Percentiles rank a stretch among this genome's conserved stretches.
These are phyloP conservation scores for Coemansia sp. DNA, from an alignment of 192 early-diverging fungal genomes.

Conservation along the genomic window DNA sequence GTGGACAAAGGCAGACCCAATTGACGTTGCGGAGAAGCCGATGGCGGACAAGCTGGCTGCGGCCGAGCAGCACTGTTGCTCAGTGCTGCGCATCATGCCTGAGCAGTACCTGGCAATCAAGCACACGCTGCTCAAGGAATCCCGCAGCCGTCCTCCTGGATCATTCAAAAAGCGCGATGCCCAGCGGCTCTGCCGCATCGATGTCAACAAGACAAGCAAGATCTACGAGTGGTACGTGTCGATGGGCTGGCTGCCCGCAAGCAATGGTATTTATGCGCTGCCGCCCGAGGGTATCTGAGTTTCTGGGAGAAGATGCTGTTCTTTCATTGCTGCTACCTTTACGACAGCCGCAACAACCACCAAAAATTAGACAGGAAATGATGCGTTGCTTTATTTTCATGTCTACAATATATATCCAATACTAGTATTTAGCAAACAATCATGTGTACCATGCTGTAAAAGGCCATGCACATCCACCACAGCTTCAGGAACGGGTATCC, in stretches of 20 bases:
- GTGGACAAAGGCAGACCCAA: slow-evolving; percentile 55
- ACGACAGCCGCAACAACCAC: not conserved
- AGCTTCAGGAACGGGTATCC: too few species aligned
- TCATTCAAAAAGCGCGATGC: slow-evolving; percentile 88
- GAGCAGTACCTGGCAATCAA: slow-evolving; percentile 85
- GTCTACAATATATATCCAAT: too few species aligned
- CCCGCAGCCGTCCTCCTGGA: slow-evolving; percentile 25
- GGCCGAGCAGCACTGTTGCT: slow-evolving; percentile 72
- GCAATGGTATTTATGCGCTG: slow-evolving; percentile 35
- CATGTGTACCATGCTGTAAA: too few species aligned
- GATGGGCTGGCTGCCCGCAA: slow-evolving; percentile 76
- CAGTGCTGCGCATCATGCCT: slow-evolving; percentile 78
- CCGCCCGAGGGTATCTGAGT: slow-evolving; percentile 2
- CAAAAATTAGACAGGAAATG: not conserved
- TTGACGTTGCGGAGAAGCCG: slow-evolving; percentile 37
- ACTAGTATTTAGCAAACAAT: too few species aligned
- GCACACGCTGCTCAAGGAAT: slow-evolving; percentile 68
- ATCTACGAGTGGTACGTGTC: slow-evolving; percentile 87
- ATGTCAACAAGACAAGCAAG: slow-evolving; percentile 92
- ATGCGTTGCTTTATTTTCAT: too few species aligned
- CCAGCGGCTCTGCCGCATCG: slow-evolving; percentile 84
- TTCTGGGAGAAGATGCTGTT: not conserved
- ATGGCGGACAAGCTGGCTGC: slow-evolving; percentile 41
- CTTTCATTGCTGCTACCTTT: not conserved
- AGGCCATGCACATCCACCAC: too few species aligned